Percentiles rank a stretch among this genome's conserved stretches.
Evolutionary conservation across 495 filamentous ascomycete species (phyloP).

Genomic region (Xylaria nigripes): DNA sequence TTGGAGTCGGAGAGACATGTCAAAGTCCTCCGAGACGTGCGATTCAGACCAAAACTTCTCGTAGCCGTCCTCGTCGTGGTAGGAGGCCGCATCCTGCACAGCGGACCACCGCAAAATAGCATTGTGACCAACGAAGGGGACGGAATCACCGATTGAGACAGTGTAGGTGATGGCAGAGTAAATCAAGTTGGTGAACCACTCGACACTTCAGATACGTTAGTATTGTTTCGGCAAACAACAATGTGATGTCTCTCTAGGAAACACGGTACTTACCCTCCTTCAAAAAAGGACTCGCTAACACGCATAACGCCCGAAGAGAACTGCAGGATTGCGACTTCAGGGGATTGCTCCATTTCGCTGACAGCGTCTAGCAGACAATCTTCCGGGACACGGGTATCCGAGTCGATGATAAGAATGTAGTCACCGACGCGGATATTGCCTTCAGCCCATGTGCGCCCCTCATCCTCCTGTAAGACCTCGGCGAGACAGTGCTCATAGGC

Average conservation of each 20-base stretch:
- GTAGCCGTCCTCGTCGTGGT: conserved; percentile 32
- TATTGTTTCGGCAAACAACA: background rate
- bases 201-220: conserved; percentile 36
- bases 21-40: conserved; percentile 68
- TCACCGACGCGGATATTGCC: conserved; percentile 65
- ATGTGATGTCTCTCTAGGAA: background rate
- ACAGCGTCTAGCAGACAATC: conserved; percentile 63
- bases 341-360: conserved; percentile 63
- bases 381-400: conserved; percentile 56
- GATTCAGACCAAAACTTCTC: conserved; percentile 70
- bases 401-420: conserved; percentile 60
- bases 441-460: conserved; percentile 58
- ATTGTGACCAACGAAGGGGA: conserved; percentile 65
- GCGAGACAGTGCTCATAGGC: conserved; percentile 43
- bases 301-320: conserved; percentile 65
- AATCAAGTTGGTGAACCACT: conserved; percentile 67
- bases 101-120: conserved; percentile 63
- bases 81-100: conserved; percentile 51
- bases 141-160: conserved; percentile 59
- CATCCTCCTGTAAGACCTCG: conserved; percentile 48
- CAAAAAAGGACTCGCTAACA: conserved; percentile 53
- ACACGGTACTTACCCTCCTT: conserved; percentile 38
- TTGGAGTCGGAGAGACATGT: conserved; percentile 65
- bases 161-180: conserved; percentile 61
- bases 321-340: conserved; percentile 62